phyloP scores from a whole-genome alignment of 2,329 filamentous ascomycete genomes.

The Talaromyces sp. region DNA sequence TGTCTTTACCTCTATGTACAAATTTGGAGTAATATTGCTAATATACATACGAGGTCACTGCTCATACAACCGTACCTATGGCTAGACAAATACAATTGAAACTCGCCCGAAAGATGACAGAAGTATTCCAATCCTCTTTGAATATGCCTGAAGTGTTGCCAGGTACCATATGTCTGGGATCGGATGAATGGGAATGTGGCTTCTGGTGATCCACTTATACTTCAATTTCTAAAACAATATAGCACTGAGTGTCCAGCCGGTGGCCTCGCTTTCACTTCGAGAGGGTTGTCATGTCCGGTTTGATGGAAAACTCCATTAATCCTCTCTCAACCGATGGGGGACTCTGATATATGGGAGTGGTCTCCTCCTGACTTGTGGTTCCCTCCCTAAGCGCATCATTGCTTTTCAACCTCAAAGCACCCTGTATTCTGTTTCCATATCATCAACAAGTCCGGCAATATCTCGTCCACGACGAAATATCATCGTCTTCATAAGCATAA shows the following conservation, averaged over 20 bases:
- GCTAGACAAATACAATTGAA: background rate
- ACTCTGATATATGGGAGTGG: too few relatives aligned
- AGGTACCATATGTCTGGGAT: background rate
- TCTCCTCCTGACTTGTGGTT: background rate
- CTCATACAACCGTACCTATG: background rate
- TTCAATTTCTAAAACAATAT: background rate
- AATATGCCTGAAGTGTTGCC: background rate
- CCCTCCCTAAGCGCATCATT: background rate
- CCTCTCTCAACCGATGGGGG: background rate
- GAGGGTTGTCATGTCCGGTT: background rate
- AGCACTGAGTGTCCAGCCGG: background rate
- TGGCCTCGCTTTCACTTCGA: background rate
- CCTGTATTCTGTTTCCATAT: background rate
- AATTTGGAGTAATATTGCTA: background rate
- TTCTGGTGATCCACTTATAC: background rate
- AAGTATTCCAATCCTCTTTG: background rate
- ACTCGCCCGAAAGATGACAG: background rate
- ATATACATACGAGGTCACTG: background rate
- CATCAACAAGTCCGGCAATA: conserved; percentile 7
- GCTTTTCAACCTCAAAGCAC: background rate
- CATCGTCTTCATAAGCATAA: conserved; percentile 12
- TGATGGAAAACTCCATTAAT: background rate
- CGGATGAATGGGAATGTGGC: background rate
- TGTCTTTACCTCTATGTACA: background rate
- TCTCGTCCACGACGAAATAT: conserved; percentile 3